Evolutionary conservation across 805 yeast genomes (phyloP).

Genomic region (Tetrapisispora iriomotensis): DNA sequence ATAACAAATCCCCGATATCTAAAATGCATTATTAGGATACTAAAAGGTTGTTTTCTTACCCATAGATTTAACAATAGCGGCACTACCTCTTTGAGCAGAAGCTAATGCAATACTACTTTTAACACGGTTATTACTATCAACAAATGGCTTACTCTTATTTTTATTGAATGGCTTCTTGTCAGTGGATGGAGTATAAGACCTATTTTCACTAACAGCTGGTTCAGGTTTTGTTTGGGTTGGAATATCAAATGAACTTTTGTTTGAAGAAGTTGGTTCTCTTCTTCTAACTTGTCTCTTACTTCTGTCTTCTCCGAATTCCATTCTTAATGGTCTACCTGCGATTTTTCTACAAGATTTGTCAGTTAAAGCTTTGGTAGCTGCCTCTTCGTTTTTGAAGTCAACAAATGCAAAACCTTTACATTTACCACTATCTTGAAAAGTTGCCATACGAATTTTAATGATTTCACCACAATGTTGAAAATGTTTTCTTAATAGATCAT

Average conservation of each 20-base stretch:
- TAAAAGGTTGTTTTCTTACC: slow-evolving; percentile 80
- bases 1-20: too few species aligned
- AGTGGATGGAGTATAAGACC: slow-evolving; percentile 11
- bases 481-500: slow-evolving; percentile 65
- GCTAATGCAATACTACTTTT: slow-evolving; percentile 83
- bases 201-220: slow-evolving; percentile 3
- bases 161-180: slow-evolving; percentile 24
- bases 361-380: slow-evolving; percentile 73
- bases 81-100: slow-evolving; percentile 77
- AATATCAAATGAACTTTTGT: slow-evolving; percentile 19
- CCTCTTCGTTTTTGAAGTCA: slow-evolving; percentile 71
- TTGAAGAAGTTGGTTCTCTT: slow-evolving; percentile 23
- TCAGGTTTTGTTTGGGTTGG: slow-evolving; percentile 9
- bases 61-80: slow-evolving; percentile 79
- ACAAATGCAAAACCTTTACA: slow-evolving; percentile 95
- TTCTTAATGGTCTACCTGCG: slow-evolving; percentile 64
- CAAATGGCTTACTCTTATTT: slow-evolving; percentile 10
- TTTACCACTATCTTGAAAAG: slow-evolving; percentile 93
- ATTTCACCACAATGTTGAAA: slow-evolving; percentile 91
- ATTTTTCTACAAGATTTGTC: slow-evolving; percentile 58
- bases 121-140: slow-evolving; percentile 38
- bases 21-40: slow-evolving; percentile 1
- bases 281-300: slow-evolving; percentile 56
- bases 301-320: slow-evolving; percentile 94
- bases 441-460: slow-evolving; percentile 80